Evolutionary conservation across 1,284 basidiomycete species (phyloP), one percentile per base, ranked within the genome.

Genomic region (Melampsora larici-populina): DNA sequence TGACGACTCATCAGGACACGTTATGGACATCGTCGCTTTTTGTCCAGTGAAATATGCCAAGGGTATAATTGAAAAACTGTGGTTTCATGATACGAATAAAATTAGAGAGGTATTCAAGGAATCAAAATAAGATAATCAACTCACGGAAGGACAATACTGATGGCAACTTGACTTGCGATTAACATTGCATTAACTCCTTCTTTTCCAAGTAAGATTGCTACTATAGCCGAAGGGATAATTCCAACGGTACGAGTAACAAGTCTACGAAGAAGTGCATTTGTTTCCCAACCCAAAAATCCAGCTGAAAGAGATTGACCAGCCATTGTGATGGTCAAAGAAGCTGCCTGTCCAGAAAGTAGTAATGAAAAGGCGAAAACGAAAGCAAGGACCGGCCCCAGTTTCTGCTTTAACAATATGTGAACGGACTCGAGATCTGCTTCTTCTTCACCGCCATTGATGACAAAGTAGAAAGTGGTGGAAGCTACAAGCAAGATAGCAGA

Each of bases 121-220:
- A 46, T 15, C 3, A 13, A 15, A 13, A 13, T 2, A 46, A 46
- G 11, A 46, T 46, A 13, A 13, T 15, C 26, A 31, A 76, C 74
- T 76, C 26, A 76, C 74, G 74, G 74, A 43, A 76, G 48, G 31
- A 76, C 65, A 21, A 76, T 63, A n/a, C 66, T 69, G 51, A 76
- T 69, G 5, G 74, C 74, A 2, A 76, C 74, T 31, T 76, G 74
- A 33, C 46, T 62, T 4, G 66, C 74, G 18, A 76, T 69, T 17
- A 76, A 58, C 55, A 76, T 8, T 18, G 40, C 40, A 46, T 49
- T 69, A 24, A 76, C 63, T 7, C 74, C 74, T 26, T 68, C 66
- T 40, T 76, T 66, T 7, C 24, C 36, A 7, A 24, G 60, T 26
- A 69, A n/a, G n/a, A 40, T 65, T 33, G 74, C 33, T n/a, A 69